Evolutionary conservation across 2,329 filamentous ascomycete genomes (phyloP), one percentile per base, ranked within the genome.

Genomic region (Dothidotthia symphoricarpi): DNA sequence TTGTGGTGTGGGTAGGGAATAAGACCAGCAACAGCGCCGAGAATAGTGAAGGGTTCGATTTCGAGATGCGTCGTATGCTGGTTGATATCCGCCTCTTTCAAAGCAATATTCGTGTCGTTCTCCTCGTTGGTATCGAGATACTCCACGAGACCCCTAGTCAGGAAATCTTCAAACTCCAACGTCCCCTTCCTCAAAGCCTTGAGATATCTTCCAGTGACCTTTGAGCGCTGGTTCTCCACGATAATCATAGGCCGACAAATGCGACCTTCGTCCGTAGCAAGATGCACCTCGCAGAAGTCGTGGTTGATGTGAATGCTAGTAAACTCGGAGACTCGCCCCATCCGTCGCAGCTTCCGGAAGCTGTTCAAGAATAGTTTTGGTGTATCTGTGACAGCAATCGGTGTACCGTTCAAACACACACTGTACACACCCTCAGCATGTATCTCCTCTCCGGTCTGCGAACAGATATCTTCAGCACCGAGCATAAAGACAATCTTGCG

Each of bases 1-100:
- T 98, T 98, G 74, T 98, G 93, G 66, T 98, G 93, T 7, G 93
- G 93, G 61, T 97, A 98, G 4, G 93, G 93, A 64, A 98, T 98
- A 25, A 98, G 75, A 28, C 93, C 93, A 26, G 93, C 93, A 16
- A 98, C 93, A 31, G 93, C 93, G 16, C 93, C 93, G 11, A 98
- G 78, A 33, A 98, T 85, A 1, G 93, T 98, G 63, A 98, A 98
- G 0, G 94, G 94, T 64, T 98, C 93, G 46, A 98, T 97, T 68
- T 98, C 93, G 43, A 97, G 75, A 69, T 98, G 94, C 0, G 93
- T 98, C 0, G 89, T 94, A 36, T 83, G 82, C 45, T 82, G 79
- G 13, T 82, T 85, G 49, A 97, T 88, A 43, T 95, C 84, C 15
- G 82, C 77, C 61, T 97, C 91, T 57, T 90, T 90, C 13, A 96